Evolutionary conservation across 768 basidiomycete species (phyloP).

Genomic region (Lactarius quietus): DNA sequence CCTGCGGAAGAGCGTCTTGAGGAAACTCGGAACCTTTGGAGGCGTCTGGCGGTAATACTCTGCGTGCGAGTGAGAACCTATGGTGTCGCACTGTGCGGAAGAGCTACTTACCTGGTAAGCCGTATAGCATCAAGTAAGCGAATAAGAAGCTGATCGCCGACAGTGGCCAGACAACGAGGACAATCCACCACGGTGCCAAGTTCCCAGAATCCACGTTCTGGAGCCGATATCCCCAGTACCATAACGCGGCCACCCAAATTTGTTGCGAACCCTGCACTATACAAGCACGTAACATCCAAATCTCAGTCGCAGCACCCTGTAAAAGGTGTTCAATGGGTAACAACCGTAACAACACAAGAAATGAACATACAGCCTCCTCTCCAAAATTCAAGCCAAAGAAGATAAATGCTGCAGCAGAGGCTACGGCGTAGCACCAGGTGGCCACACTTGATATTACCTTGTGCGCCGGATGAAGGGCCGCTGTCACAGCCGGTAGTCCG

Average conservation of each 20-base stretch:
- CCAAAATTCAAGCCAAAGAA: conserved; percentile 97
- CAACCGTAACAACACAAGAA: not conserved
- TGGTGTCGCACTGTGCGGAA: not conserved
- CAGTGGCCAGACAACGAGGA: conserved; percentile 77
- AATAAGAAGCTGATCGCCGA: conserved; percentile 71
- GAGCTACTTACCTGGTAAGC: conserved; percentile 66
- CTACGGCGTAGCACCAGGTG: conserved; percentile 88
- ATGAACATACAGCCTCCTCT: conserved; percentile 77
- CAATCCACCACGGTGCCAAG: conserved; percentile 81
- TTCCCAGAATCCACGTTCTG: conserved; percentile 50
- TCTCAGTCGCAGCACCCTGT: conserved; percentile 89
- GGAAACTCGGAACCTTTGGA: conserved; percentile 91
- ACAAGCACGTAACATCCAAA: conserved; percentile 90
- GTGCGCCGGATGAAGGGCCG: conserved; percentile 56
- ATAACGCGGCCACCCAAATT: conserved; percentile 91
- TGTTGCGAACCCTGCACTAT: conserved; percentile 94
- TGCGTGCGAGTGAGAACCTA: conserved; percentile 31
- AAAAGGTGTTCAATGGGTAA: conserved; percentile 15
- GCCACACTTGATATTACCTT: conserved; percentile 69
- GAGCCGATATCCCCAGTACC: conserved; percentile 92
- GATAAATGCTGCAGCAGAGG: conserved; percentile 88
- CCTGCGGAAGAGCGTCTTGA: conserved; percentile 82
- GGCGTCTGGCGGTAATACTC: conserved; percentile 92
- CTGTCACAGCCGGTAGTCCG: conserved; percentile 73
- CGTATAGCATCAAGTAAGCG: conserved; percentile 79